These are phyloP conservation scores for Cystofilobasidium macerans DNA, from an alignment of 768 basidiomycete species.

Conservation along the genomic window DNA sequence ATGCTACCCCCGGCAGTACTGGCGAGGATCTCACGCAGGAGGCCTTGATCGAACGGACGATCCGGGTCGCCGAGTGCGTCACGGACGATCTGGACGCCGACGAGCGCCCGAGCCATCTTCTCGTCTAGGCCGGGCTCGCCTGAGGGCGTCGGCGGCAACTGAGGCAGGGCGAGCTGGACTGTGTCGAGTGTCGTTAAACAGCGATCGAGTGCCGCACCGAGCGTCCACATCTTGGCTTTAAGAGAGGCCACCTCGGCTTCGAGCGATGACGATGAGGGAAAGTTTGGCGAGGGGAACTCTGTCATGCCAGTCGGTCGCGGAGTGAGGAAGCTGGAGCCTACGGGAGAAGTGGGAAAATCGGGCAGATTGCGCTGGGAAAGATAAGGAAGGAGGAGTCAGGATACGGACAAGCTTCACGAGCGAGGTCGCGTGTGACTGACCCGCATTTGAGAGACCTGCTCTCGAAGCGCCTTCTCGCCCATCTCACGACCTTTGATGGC, in stretches of 20 bases:
- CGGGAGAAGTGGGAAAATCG: slow-evolving; percentile 50
- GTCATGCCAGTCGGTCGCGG: too few species aligned
- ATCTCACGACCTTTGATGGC: slow-evolving; percentile 42
- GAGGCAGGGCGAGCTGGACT: not conserved
- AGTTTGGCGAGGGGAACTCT: not conserved
- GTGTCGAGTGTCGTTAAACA: not conserved
- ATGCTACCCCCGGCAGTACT: not conserved
- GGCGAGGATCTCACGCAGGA: not conserved
- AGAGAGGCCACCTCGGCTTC: slow-evolving; percentile 12
- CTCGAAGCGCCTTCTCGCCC: slow-evolving; percentile 45
- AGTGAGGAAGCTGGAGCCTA: not conserved
- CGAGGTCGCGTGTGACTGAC: not conserved
- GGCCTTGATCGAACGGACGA: not conserved
- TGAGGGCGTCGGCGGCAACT: not conserved
- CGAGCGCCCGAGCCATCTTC: slow-evolving; percentile 1
- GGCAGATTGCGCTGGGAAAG: slow-evolving; percentile 65
- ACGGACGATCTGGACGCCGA: slow-evolving; percentile 6
- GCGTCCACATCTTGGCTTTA: slow-evolving; percentile 9
- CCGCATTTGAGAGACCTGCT: slow-evolving; percentile 36
- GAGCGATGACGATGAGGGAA: not conserved
- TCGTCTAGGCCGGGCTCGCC: not conserved
- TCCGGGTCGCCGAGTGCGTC: slow-evolving; percentile 11
- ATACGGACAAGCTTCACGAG: not conserved
- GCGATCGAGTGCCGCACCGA: not conserved
- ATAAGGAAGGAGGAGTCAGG: not conserved